Conservation (phyloP, 148 eudicot species). For the Rhododendron molle region DNA sequence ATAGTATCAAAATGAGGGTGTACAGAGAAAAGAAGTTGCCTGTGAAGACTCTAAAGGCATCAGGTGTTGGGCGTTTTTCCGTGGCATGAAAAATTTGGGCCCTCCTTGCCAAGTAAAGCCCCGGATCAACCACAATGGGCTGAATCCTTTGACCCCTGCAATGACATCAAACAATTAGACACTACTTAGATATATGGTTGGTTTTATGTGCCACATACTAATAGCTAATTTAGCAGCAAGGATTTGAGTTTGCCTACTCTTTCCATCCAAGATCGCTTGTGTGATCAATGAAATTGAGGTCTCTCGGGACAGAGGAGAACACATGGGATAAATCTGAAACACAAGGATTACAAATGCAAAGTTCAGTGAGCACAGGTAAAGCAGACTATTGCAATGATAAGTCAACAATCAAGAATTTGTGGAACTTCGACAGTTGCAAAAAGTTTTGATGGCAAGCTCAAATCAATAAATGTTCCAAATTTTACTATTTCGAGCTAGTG, state of each 20-base stretch:
- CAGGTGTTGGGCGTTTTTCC: constrained; percentile 73
- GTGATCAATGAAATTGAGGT: constrained; percentile 87
- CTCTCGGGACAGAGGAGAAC: constrained; percentile 68
- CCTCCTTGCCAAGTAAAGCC: constrained; percentile 76
- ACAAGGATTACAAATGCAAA: constrained; percentile 3
- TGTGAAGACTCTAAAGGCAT: constrained; percentile 79
- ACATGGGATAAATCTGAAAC: constrained; percentile 75
- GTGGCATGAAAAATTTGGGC: constrained; percentile 80
- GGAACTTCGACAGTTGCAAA: neutral
- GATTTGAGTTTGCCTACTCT: constrained; percentile 58
- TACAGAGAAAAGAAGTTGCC: constrained; percentile 37
- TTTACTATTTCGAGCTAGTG: neutral
- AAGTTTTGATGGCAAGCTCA: neutral
- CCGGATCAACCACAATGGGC: constrained; percentile 92
- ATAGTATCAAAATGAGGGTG: neutral
- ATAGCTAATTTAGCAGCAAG: constrained; percentile 7
- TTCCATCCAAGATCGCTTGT: constrained; percentile 94
- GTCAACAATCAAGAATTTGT: neutral
- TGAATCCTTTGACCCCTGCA: constrained; percentile 59
- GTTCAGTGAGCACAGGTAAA: constrained; percentile 4
- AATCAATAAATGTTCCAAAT: neutral
- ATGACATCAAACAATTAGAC: constrained; percentile 1
- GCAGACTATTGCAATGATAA: neutral
- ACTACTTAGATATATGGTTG: neutral
- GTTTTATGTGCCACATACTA: neutral